Evolutionary conservation across 345 rosid species (phyloP), one percentile per base, ranked within the genome.

Genomic region (Hibiscus syriacus): DNA sequence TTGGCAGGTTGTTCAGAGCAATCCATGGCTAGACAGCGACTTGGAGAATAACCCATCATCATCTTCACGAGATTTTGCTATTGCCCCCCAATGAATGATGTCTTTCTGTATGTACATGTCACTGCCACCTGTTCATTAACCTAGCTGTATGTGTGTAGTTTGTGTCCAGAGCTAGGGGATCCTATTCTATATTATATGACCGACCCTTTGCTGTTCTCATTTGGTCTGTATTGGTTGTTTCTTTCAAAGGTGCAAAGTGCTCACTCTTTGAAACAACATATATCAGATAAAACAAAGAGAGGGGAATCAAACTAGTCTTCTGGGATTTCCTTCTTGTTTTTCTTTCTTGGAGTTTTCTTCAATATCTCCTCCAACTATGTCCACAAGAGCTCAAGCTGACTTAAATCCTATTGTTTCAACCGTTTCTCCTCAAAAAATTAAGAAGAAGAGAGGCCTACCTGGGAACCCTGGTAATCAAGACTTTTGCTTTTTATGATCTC

Each of bases 391-490:
- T n/a, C n/a, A n/a, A n/a, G n/a, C n/a, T n/a, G n/a, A n/a, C n/a
- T n/a, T n/a, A n/a, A n/a, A n/a, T n/a, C n/a, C n/a, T n/a, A n/a
- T n/a, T n/a, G n/a, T n/a, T n/a, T n/a, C n/a, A n/a, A n/a, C n/a
- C n/a, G n/a, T n/a, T n/a, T n/a, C n/a, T n/a, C 79, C 79, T 52
- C 85, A 79, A 20, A 90, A 83, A 77, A 43, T 67, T 69, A 90
- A 84, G 86, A 92, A 88, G 85, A 90, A 88, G 38, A 80, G 98
- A 81, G 87, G 83, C 80, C 83, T 86, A 66, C 98, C 98, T 22
- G 96, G 98, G 12, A 90, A 92, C 75, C 97, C 97, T 73, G 98
- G 98, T n/a, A 74, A n/a, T n/a, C n/a, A n/a, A n/a, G n/a, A n/a
- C n/a, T n/a, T n/a, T n/a, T n/a, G n/a, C n/a, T n/a, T n/a, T n/a